Conservation (phyloP, 768 basidiomycete species). For the Kwoniella pini region DNA sequence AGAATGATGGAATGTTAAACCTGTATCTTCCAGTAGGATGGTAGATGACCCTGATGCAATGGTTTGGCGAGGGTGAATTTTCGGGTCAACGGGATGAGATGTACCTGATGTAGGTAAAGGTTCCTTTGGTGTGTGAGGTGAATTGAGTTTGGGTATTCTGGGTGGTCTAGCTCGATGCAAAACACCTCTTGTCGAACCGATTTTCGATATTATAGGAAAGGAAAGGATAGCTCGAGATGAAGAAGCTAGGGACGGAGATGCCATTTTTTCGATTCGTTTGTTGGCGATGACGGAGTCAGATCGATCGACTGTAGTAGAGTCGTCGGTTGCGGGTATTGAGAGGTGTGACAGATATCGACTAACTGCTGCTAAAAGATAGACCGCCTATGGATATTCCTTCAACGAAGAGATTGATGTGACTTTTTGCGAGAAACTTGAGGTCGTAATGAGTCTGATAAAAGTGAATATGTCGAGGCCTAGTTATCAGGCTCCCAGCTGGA, state of each 20-base stretch:
- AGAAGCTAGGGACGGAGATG: conserved; percentile 16
- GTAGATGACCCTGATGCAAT: conserved; percentile 2
- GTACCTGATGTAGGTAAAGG: conserved; percentile 47
- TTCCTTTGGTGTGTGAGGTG: conserved; percentile 41
- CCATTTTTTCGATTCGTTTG: not conserved
- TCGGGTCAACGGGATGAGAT: conserved; percentile 30
- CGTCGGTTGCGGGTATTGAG: no score
- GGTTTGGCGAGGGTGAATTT: conserved; percentile 8
- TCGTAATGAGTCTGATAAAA: conserved; percentile 13
- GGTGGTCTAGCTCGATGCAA: conserved; percentile 50
- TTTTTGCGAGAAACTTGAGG: no score
- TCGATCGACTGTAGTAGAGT: not conserved
- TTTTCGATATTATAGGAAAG: not conserved
- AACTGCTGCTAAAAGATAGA: no score
- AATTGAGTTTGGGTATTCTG: conserved; percentile 33
- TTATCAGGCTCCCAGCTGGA: not conserved
- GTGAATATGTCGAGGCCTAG: no score
- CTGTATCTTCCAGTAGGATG: conserved; percentile 20
- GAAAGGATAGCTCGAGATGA: conserved; percentile 17
- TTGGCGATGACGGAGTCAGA: no score
- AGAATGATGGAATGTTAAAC: conserved; percentile 46
- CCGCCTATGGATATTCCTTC: no score
- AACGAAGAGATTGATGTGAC: not conserved
- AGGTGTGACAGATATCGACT: no score
- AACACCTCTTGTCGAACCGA: conserved; percentile 32